phyloP scores from a whole-genome alignment of 2,329 filamentous ascomycete genomes.

The Catunica adiposa region DNA sequence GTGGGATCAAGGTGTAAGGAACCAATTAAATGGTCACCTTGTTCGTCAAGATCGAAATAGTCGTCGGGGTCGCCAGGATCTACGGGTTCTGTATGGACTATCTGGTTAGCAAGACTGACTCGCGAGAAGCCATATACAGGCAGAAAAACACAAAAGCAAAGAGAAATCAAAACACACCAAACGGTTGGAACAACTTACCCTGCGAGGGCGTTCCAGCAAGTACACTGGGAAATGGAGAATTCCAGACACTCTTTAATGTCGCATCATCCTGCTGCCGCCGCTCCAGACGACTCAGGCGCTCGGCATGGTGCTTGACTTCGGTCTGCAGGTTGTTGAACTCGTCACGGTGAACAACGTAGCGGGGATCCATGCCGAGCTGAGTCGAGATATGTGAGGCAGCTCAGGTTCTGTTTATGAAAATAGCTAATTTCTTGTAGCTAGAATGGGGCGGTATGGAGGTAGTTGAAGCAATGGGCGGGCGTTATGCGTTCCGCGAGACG shows the following conservation, averaged over 20 bases:
- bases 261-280: slow-evolving; percentile 52
- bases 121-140: background rate
- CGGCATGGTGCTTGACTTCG: slow-evolving; percentile 52
- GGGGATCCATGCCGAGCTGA: slow-evolving; percentile 42
- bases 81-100: slow-evolving; percentile 1
- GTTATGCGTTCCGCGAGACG: too few species aligned
- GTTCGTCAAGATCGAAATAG: slow-evolving; percentile 79
- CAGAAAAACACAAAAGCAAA: slow-evolving; percentile 2
- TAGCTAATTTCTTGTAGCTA: background rate
- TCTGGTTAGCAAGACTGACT: background rate
- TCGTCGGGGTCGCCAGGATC: slow-evolving; percentile 39
- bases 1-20: slow-evolving; percentile 65
- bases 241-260: slow-evolving; percentile 73
- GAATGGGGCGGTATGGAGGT: too few species aligned
- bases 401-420: background rate
- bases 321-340: slow-evolving; percentile 53
- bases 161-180: slow-evolving; percentile 1
- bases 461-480: too few species aligned
- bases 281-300: slow-evolving; percentile 44
- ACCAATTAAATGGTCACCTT: slow-evolving; percentile 61
- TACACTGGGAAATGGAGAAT: slow-evolving; percentile 79
- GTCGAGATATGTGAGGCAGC: background rate
- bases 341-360: slow-evolving; percentile 42
- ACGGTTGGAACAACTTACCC: slow-evolving; percentile 38
- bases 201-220: slow-evolving; percentile 72